A percentile compares a stretch with the other conserved stretches of the same genome.
Conservation (phyloP, 1,284 basidiomycete genomes). For the Moesziomyces sp. region DNA sequence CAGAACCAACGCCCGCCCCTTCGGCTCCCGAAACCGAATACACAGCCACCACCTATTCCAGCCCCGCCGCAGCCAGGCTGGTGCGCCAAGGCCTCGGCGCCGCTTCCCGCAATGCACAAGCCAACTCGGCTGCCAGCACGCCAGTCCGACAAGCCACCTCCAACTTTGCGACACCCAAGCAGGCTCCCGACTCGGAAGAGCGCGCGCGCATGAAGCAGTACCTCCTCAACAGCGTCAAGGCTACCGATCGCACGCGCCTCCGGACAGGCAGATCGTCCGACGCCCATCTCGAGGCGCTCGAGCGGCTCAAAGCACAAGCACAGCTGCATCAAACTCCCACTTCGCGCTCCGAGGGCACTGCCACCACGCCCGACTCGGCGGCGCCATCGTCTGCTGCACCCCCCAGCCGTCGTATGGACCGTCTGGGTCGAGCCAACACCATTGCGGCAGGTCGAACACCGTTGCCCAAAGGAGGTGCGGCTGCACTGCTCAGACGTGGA, state of each 20-base stretch:
- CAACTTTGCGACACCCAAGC: slow-evolving; percentile 32
- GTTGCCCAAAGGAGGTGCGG: slow-evolving; percentile 41
- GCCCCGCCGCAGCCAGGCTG: slow-evolving; percentile 43
- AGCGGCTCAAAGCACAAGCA: slow-evolving; percentile 43
- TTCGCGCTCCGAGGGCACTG: slow-evolving; percentile 30
- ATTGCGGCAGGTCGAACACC: slow-evolving; percentile 46
- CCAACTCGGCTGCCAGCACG: slow-evolving; percentile 21
- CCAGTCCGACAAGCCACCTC: slow-evolving; percentile 25
- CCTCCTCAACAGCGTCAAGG: slow-evolving; percentile 52
- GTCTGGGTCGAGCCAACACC: slow-evolving; percentile 47
- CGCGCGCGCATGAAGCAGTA: slow-evolving; percentile 49
- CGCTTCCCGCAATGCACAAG: background rate
- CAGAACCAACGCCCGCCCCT: slow-evolving; percentile 10
- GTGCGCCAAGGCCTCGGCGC: slow-evolving; percentile 30
- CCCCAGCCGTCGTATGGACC: slow-evolving; percentile 39
- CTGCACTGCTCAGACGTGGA: slow-evolving; percentile 40
- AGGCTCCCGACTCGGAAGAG: slow-evolving; percentile 20
- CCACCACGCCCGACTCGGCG: slow-evolving; percentile 14
- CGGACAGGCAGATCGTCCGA: slow-evolving; percentile 32
- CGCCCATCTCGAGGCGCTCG: slow-evolving; percentile 32
- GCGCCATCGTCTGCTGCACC: slow-evolving; percentile 21
- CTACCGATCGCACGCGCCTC: slow-evolving; percentile 21
- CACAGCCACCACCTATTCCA: slow-evolving; percentile 44
- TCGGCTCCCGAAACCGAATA: slow-evolving; percentile 26
- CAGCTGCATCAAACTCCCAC: slow-evolving; percentile 30